Evolutionary conservation across 2,329 filamentous ascomycete genomes (phyloP), one percentile per base, ranked within the genome.

Genomic region (Coniochaeta ligniaria): DNA sequence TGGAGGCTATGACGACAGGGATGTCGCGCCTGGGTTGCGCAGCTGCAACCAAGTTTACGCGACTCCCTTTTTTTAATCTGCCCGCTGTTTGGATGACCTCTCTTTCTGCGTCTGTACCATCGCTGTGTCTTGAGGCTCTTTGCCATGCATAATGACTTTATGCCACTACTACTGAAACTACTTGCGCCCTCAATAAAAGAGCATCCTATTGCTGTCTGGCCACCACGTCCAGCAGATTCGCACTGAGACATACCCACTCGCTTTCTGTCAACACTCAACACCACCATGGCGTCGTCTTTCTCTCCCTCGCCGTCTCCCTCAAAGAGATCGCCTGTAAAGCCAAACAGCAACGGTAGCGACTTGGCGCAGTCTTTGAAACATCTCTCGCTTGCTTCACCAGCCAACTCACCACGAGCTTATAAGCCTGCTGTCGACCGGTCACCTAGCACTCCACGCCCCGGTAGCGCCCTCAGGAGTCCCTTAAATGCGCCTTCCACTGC

Each of bases 361-460:
- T 68, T 80, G 63, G 69, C 75, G 38, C 73, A 73, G 59, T 78
- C 78, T 28, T 71, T 81, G 59, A 72, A 74, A 62, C 76, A 77
- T 60, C 76, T 82, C 20, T 77, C 78, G 43, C 63, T 70, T 71
- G 35, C 69, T 73, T 55, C 68, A 16, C 69, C 57, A 64, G 64
- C 41, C 64, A 69, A 57, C 66, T 67, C 56, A 31, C 54, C 54
- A 12, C 54, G 54, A 38, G 28, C 76, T 17, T 72, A 76, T 62
- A 72, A 74, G 59, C 74, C 73, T 24, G 67, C 71, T 20, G 69
- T 74, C 59, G 73, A 70, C 60, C 73, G 70, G n/a, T 75, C 76
- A 6, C 76, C 80, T 8, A 72, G 63, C 52, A 70, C 74, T 16
- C 69, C 72, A 47, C 73, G 70, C 67, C 61, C 74, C 66, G 60